A percentile compares a stretch with the other conserved stretches of the same genome.
Evolutionary conservation across 805 yeast species (phyloP).

Genomic region (Spathaspora girioi): DNA sequence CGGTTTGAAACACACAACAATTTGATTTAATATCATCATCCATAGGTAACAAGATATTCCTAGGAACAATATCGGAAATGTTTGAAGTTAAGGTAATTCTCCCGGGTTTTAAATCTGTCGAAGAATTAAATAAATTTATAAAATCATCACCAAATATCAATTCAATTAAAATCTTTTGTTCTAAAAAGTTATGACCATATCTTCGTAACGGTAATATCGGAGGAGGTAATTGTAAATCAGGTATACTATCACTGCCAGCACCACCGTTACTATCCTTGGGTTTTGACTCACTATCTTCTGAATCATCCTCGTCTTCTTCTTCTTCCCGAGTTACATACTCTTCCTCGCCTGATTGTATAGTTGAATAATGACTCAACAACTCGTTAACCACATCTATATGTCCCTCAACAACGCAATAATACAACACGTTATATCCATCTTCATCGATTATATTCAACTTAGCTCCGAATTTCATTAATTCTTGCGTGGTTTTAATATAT

Average conservation of each 20-base stretch:
- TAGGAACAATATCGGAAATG: slow-evolving; percentile 78
- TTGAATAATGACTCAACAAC: slow-evolving; percentile 41
- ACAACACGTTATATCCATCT: slow-evolving; percentile 74
- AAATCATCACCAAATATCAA: slow-evolving; percentile 51
- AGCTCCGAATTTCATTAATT: slow-evolving; percentile 72
- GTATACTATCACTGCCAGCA: slow-evolving; percentile 60
- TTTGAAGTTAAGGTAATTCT: slow-evolving; percentile 78
- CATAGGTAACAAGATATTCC: slow-evolving; percentile 78
- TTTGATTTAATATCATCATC: slow-evolving; percentile 52
- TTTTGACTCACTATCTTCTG: slow-evolving; percentile 36
- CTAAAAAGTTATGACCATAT: slow-evolving; percentile 94
- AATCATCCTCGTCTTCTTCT: slow-evolving; percentile 20
- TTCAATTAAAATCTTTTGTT: slow-evolving; percentile 82
- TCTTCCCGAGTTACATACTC: not conserved
- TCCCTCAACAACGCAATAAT: slow-evolving; percentile 93
- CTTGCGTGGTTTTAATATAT: slow-evolving; percentile 63
- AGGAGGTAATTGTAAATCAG: slow-evolving; percentile 90
- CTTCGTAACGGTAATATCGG: slow-evolving; percentile 91
- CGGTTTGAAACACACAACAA: slow-evolving; percentile 75
- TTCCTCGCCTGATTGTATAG: not conserved
- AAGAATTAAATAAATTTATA: slow-evolving; percentile 42
- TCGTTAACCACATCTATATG: slow-evolving; percentile 77
- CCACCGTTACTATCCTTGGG: slow-evolving; percentile 25
- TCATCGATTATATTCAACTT: slow-evolving; percentile 67
- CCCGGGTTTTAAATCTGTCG: slow-evolving; percentile 57